Percentiles rank a stretch among this genome's conserved stretches.
These are phyloP conservation scores for Acanthamoeba sp. DNA, from an alignment of 208 protist species.

Conservation along the genomic window DNA sequence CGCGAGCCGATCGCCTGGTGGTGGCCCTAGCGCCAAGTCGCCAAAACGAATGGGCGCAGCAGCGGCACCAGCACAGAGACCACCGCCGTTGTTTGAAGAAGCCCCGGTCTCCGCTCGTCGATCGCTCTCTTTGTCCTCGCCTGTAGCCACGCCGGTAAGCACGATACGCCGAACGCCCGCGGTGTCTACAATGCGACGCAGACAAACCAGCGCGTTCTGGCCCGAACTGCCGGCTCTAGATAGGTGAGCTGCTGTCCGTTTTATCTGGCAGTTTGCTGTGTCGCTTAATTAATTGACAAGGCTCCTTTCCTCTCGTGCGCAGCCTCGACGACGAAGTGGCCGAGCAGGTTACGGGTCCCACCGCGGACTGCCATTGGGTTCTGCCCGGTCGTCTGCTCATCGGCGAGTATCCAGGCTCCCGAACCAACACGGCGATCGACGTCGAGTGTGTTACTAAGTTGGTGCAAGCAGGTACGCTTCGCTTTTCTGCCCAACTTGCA, in stretches of 20 bases:
- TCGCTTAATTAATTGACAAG: too few species aligned
- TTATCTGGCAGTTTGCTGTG: too few species aligned
- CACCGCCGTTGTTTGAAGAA: too few species aligned
- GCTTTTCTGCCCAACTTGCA: too few species aligned
- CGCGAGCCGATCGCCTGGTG: background rate
- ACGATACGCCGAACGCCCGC: background rate
- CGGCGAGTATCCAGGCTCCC: conserved; percentile 17
- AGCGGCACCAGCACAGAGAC: too few species aligned
- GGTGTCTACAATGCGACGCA: background rate
- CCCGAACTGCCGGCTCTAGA: conserved; percentile 1
- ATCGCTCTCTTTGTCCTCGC: background rate
- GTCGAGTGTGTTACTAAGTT: background rate
- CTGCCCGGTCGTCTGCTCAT: conserved; percentile 5
- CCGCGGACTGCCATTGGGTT: conserved; percentile 8
- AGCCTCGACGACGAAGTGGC: conserved; percentile 39
- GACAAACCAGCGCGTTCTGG: background rate
- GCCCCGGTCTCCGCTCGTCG: background rate
- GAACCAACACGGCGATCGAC: conserved; percentile 6
- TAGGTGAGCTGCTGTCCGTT: background rate
- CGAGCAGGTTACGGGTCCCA: conserved; percentile 15
- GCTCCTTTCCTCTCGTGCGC: background rate
- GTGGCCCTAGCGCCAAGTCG: too few species aligned
- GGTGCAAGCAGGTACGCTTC: background rate
- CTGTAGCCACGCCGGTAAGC: background rate
- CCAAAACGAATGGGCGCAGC: too few species aligned